Evolutionary conservation across 352 stramenopile species (phyloP).

Genomic region (Phytophthora ramorum): DNA sequence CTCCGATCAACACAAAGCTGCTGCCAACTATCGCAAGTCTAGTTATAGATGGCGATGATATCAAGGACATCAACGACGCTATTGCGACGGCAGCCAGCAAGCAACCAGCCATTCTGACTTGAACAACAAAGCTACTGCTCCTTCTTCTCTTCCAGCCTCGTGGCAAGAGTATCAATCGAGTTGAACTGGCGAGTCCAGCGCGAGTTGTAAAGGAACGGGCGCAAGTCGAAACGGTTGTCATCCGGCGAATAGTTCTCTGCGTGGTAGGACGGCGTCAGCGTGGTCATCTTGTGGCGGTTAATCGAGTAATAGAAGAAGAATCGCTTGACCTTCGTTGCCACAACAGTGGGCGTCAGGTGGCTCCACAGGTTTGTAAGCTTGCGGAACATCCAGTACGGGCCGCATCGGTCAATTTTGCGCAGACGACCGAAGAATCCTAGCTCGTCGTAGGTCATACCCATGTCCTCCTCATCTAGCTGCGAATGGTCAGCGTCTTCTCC

Average conservation of each 20-base stretch:
- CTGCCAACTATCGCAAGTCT: conserved; percentile 50
- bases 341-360: conserved; percentile 75
- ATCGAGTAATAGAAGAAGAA: conserved; percentile 99
- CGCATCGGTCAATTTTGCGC: conserved; percentile 96
- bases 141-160: conserved; percentile 81
- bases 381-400: conserved; percentile 95
- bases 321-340: conserved; percentile 93
- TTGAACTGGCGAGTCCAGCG: conserved; percentile 96
- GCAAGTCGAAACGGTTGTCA: conserved; percentile 99
- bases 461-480: conserved; percentile 98
- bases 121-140: conserved; percentile 43
- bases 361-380: conserved; percentile 90
- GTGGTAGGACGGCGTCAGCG: conserved; percentile 98
- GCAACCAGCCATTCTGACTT: conserved; percentile 25
- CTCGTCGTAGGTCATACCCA: conserved; percentile 99
- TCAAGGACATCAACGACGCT: conserved; percentile 47
- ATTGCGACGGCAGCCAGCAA: conserved; percentile 34
- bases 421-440: conserved; percentile 96
- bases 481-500: conserved; percentile 86
- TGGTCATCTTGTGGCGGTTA: conserved; percentile 99
- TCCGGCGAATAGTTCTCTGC: conserved; percentile 98
- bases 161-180: conserved; percentile 93
- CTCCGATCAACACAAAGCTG: conserved; percentile 34
- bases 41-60: conserved; percentile 39
- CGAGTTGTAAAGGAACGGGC: conserved; percentile 98